Conservation (phyloP, 2,329 filamentous ascomycete genomes). For the Aotearoamyces nothofagi region DNA sequence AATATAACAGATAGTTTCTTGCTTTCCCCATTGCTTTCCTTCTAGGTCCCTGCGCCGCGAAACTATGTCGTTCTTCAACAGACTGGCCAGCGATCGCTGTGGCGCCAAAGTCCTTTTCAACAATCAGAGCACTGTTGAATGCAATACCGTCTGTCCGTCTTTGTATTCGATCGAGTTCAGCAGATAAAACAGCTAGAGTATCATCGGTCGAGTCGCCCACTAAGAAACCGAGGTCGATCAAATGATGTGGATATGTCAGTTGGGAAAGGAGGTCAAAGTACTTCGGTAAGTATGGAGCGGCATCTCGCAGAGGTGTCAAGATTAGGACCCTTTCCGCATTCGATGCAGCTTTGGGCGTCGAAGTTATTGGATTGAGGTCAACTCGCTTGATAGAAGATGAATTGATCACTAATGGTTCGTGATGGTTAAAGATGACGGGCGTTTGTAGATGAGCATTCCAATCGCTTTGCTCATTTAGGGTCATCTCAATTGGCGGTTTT, state of each 20-base stretch:
- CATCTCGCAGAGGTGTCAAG: slow-evolving; percentile 85
- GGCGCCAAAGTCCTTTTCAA: slow-evolving; percentile 78
- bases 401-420: slow-evolving; percentile 76
- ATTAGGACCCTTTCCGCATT: slow-evolving; percentile 85
- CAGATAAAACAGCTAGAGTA: slow-evolving; percentile 70
- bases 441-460: slow-evolving; percentile 86
- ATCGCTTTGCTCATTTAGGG: slow-evolving; percentile 72
- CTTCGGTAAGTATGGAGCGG: slow-evolving; percentile 64
- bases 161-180: slow-evolving; percentile 81
- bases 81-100: slow-evolving; percentile 42
- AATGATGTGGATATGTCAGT: slow-evolving; percentile 82
- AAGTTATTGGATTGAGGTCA: slow-evolving; percentile 72
- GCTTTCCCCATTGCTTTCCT: slow-evolving; percentile 83
- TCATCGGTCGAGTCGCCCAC: slow-evolving; percentile 87
- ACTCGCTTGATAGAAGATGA: slow-evolving; percentile 62
- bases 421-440: slow-evolving; percentile 92
- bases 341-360: slow-evolving; percentile 59
- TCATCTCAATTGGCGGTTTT: slow-evolving; percentile 94
- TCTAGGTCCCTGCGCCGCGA: slow-evolving; percentile 74
- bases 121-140: slow-evolving; percentile 71
- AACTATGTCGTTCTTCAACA: slow-evolving; percentile 73
- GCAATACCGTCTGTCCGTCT: slow-evolving; percentile 63
- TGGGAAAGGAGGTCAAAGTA: slow-evolving; percentile 88
- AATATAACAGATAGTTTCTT: slow-evolving; percentile 76
- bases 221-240: slow-evolving; percentile 91